These are phyloP conservation scores for Martensiomyces pterosporus DNA, from an alignment of 192 early-diverging fungal genomes.

Conservation along the genomic window DNA sequence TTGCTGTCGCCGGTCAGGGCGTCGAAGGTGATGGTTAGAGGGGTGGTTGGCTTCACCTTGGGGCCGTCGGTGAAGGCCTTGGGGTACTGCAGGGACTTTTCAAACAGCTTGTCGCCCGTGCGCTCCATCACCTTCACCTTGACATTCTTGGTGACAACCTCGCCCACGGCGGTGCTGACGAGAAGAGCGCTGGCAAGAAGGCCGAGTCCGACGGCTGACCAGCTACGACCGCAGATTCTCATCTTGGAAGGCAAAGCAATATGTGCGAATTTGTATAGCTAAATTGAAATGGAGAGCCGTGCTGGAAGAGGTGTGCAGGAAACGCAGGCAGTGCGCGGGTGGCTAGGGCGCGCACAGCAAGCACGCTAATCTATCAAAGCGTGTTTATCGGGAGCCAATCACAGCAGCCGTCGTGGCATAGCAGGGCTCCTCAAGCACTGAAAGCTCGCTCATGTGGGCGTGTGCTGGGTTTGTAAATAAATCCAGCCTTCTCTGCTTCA, in stretches of 20 bases:
- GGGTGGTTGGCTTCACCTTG: conserved; percentile 19
- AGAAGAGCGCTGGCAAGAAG: conserved; percentile 1
- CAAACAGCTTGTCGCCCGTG: conserved; percentile 44
- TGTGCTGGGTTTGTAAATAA: too few species aligned
- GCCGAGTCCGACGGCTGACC: too few species aligned
- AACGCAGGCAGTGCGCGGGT: background rate
- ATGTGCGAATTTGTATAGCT: background rate
- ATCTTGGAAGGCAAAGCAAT: too few species aligned
- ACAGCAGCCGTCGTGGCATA: conserved; percentile 19
- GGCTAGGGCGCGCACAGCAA: too few species aligned
- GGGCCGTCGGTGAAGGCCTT: conserved; percentile 13
- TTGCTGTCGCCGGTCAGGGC: conserved; percentile 1
- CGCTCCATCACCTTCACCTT: conserved; percentile 39
- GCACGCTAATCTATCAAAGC: too few species aligned
- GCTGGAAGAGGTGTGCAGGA: background rate
- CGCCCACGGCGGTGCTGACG: conserved; percentile 5
- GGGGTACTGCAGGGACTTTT: conserved; percentile 17
- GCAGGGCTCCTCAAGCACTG: too few species aligned
- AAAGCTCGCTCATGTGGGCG: too few species aligned
- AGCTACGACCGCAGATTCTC: too few species aligned
- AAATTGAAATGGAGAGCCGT: background rate
- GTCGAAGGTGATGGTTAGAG: conserved; percentile 31
- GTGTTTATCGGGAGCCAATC: conserved; percentile 33
- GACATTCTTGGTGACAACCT: conserved; percentile 18
- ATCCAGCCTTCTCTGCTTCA: too few species aligned